Evolutionary conservation across 2,329 filamentous ascomycete genomes (phyloP), one percentile per base, ranked within the genome.

Genomic region (Phaeoacremonium minimum): DNA sequence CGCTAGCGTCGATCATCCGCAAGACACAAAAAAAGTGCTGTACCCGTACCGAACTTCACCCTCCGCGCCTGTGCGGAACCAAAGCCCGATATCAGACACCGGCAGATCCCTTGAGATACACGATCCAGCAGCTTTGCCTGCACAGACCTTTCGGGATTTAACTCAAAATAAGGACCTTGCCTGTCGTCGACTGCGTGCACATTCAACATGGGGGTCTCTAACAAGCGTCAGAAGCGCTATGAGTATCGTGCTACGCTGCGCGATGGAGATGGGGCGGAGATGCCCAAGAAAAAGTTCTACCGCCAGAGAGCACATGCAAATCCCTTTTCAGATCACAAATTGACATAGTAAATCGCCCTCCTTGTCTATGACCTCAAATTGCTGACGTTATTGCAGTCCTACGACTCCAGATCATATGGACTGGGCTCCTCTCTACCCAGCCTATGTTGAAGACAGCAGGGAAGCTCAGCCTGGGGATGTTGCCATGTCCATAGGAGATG

Each of bases 241-340:
- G 73, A 75, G 41, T 86, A 85, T 55, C 79, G 76, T 49, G 71
- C 71, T 37, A 63, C 69, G 36, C 70, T 71, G 35, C 63, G 64
- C 7, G 39, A 36, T 26, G 66, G 75, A 44, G 69, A 75, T 53
- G 69, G 63, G 15, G 63, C 66, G 7, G 74, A 80, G 51, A 66
- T 96, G 51, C 93, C 93, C 8, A 84, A 87, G 64, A 98, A 98
- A 73, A 91, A 86, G 67, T 95, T 93, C 67, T 98, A 95, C 61
- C 80, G 93, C 38, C 93, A 98, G 64, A 79, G 93, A 60, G 93
- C 93, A 26, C 93, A 98, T 66, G 93, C 93, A 45, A 98, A 98
- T 67, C 90, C 91, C 6, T 98, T 98, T 66, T 96, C 91, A 4
- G 93, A 98, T 55, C 93, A 98, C 68, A 71, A 78, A 40, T 71